Conservation (phyloP, 1,139 yeast species). For the Debaryomyces udenii region DNA sequence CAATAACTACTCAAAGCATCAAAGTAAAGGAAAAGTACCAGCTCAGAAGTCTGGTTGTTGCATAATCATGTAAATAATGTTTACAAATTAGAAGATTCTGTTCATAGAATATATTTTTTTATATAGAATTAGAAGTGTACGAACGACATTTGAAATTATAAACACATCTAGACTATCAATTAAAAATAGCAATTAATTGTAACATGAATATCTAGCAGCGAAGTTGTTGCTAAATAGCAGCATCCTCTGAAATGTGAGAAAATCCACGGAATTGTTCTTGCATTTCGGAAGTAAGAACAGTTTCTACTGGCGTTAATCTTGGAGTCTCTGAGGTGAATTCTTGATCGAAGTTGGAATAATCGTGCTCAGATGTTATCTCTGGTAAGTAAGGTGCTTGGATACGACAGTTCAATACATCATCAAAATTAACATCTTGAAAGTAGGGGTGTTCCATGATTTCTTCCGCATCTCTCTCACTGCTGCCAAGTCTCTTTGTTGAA, state of each 20-base stretch:
- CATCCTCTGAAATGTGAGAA: constrained; percentile 80
- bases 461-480: constrained; percentile 83
- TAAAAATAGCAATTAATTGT: too few species aligned
- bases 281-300: constrained; percentile 81
- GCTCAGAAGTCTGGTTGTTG: background rate
- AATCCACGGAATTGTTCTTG: constrained; percentile 98
- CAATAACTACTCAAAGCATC: background rate
- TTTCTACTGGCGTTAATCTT: constrained; percentile 90
- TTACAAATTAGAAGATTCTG: too few species aligned
- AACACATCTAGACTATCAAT: too few species aligned
- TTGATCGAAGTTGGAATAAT: constrained; percentile 89
- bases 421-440: constrained; percentile 87
- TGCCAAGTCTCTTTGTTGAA: constrained; percentile 80
- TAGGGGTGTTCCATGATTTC: constrained; percentile 96
- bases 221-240: constrained; percentile 31
- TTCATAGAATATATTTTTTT: too few species aligned
- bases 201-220: background rate
- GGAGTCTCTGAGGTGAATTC: constrained; percentile 97
- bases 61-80: background rate
- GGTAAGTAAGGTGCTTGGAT: constrained; percentile 87
- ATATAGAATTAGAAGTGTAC: too few species aligned
- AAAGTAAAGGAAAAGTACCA: background rate
- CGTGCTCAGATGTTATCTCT: constrained; percentile 82
- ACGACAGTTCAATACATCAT: constrained; percentile 72
- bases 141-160: too few species aligned